Base-by-base conservation (phyloP, 306 rosid species). In the Sindora glabra region DNA sequence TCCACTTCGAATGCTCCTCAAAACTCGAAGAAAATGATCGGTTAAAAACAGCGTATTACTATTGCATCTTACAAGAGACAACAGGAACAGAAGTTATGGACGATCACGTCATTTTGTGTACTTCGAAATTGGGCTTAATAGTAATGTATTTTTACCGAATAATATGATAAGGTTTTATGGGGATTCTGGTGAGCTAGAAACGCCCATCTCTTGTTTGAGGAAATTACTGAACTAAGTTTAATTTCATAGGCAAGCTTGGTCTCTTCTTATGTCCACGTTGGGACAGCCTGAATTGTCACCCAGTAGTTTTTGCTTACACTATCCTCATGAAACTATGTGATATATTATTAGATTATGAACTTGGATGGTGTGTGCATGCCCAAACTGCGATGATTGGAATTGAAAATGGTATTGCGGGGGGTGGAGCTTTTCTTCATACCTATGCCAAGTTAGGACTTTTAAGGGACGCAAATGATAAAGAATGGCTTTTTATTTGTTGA, bases 221-320 rank as follows among this genome's bases (percentile, higher is more conserved):
- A 72, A 67, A 62, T 77, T 68, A 75, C 78, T 52, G 65, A 63
- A 24, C 82, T 75, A 14, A 77, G 73, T 56, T 57, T 77, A 48
- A 48, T 77, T 68, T 77, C 78, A 15, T 77, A 78, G 78, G 72
- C 78, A 5, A 62, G 78, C 64, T 48, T 72, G 69, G 48, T 77
- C 45, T 72, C 82, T 36, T 62, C 68, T 37, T 63, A 72, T 24
- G 72, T 77, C 42, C 74, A 72, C 32, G 27, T 5, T 44, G 82
- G 45, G 56, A 25, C 44, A 39, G 33, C 56, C 59, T 26, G 54
- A 48, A 8, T 22, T 62, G 45, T 41, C 46, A 2, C 72, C 56
- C 9, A 77, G 50, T 63, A 21, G 30, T 53, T 72, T n/a, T 16
- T 34, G 72, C 75, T 34, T 77, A 49, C 66, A 56, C 72, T 8